Percentiles rank a stretch among this genome's conserved stretches.
Conservation (phyloP, 2,329 filamentous ascomycete genomes). For the Diaporthe destruens region DNA sequence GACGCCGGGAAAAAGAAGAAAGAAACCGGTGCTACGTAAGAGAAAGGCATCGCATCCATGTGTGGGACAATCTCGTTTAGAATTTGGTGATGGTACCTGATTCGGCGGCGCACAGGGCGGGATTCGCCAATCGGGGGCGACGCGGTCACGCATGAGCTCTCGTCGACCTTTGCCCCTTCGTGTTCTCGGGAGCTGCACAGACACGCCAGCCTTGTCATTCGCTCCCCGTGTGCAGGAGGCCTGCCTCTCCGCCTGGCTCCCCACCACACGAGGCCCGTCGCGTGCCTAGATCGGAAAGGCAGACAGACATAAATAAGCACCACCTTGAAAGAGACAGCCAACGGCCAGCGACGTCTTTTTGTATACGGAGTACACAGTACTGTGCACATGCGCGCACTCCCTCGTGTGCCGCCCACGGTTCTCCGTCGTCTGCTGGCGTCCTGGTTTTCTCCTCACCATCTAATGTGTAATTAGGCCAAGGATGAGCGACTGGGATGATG, state of each 20-base stretch:
- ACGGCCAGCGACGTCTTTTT: background rate
- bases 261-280: slow-evolving; percentile 12
- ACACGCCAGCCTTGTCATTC: background rate
- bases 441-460: background rate
- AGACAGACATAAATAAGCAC: background rate
- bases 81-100: slow-evolving; percentile 32
- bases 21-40: background rate
- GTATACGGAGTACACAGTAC: no score
- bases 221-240: background rate
- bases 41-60: slow-evolving; percentile 21
- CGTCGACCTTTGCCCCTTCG: slow-evolving; percentile 6
- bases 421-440: background rate
- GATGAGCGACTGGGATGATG: slow-evolving; percentile 12
- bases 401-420: background rate
- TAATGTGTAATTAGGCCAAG: slow-evolving; percentile 23
- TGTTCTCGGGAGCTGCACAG: slow-evolving; percentile 24
- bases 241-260: background rate
- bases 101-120: slow-evolving; percentile 14
- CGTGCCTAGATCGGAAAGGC: background rate
- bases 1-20: background rate
- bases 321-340: background rate
- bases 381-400: background rate
- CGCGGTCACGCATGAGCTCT: background rate
- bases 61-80: slow-evolving; percentile 32
- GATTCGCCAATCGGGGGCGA: slow-evolving; percentile 27